phyloP scores from a whole-genome alignment of 164 flowering plant species.

The Vitis labrusca region DNA sequence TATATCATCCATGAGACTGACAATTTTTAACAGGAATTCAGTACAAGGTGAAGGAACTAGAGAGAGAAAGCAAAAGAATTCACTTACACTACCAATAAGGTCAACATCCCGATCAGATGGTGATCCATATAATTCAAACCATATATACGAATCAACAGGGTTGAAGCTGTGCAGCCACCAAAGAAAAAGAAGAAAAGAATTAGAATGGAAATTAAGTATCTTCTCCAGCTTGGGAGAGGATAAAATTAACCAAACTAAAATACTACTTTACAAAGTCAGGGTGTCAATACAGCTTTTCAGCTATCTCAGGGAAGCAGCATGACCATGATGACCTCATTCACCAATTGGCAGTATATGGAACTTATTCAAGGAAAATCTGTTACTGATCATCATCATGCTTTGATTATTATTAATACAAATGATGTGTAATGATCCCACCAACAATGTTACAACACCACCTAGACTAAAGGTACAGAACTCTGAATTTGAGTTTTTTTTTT shows the following conservation, averaged over 20 bases:
- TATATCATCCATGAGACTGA: slow-evolving; percentile 1
- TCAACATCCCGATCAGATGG: slow-evolving; percentile 92
- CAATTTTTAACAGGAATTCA: not conserved
- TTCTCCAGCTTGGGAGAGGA: not conserved
- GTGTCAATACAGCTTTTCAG: not conserved
- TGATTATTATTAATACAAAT: too few species aligned
- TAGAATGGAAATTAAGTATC: not conserved
- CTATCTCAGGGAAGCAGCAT: not conserved
- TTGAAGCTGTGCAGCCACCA: slow-evolving; percentile 60
- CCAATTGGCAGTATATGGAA: too few species aligned
- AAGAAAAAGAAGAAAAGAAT: slow-evolving; percentile 1
- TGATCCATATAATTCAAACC: slow-evolving; percentile 88
- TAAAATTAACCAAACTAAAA: not conserved
- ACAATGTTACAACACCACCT: too few species aligned
- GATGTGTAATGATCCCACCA: too few species aligned
- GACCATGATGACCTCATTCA: not conserved
- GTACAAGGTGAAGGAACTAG: not conserved
- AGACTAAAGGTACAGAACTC: too few species aligned
- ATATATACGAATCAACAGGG: slow-evolving; percentile 76
- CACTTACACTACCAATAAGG: slow-evolving; percentile 86
- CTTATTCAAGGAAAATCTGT: too few species aligned
- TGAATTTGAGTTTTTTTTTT: too few species aligned
- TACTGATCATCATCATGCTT: too few species aligned
- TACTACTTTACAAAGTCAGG: not conserved
- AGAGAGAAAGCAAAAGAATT: not conserved